These are phyloP conservation scores for Omphalea diandra DNA, from an alignment of 441 rosid genomes.

Conservation along the genomic window DNA sequence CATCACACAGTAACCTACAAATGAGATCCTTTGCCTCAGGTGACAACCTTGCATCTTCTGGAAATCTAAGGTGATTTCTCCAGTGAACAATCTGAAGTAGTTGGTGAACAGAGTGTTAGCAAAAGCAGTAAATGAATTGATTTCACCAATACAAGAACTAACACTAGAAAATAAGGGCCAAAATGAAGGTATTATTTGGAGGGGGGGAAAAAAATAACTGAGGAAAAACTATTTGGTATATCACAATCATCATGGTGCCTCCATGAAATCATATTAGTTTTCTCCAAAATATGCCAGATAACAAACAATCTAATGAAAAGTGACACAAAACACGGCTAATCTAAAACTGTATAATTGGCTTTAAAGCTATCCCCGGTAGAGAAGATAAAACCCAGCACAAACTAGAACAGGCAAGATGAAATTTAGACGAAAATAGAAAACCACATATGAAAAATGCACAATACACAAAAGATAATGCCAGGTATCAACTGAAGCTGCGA, in stretches of 20 bases:
- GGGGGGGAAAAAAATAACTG: background rate
- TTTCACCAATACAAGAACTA: constrained; percentile 7
- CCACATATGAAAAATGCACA: background rate
- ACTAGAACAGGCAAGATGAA: background rate
- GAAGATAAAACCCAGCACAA: background rate
- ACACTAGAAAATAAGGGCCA: constrained; percentile 4
- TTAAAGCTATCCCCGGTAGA: background rate
- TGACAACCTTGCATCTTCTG: constrained; percentile 73
- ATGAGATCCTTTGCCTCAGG: constrained; percentile 87
- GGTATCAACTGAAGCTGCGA: constrained; percentile 20
- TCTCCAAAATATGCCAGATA: constrained; percentile 11
- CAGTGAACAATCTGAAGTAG: constrained; percentile 80
- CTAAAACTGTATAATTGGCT: constrained; percentile 1
- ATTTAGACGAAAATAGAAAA: background rate
- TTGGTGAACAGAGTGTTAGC: constrained; percentile 11
- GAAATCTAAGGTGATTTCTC: constrained; percentile 88
- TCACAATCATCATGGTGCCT: background rate
- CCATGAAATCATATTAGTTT: constrained; percentile 6
- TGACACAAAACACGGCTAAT: background rate
- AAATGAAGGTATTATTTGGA: constrained; percentile 1
- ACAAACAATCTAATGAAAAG: constrained; percentile 3
- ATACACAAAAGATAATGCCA: background rate
- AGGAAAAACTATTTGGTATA: constrained; percentile 7
- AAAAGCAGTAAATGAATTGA: background rate
- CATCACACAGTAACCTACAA: constrained; percentile 82